A percentile compares a stretch with the other conserved stretches of the same genome.
Conservation (phyloP, 2,329 filamentous ascomycete species). For the Fusarium globosum region DNA sequence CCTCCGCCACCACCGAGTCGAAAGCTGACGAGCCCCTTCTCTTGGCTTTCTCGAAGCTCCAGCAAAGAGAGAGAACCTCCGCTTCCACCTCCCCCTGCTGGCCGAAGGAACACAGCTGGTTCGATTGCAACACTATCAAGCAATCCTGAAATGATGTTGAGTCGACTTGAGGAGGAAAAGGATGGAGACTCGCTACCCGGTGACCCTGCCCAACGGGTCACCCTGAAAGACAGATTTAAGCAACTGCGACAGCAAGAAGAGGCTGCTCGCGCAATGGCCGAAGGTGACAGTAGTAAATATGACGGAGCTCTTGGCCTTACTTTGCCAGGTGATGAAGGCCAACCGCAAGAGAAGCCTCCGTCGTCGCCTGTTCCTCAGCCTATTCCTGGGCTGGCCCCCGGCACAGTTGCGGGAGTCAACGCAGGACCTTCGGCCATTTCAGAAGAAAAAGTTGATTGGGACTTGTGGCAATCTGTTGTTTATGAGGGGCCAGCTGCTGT, state of each 20-base stretch:
- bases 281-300: constrained; percentile 64
- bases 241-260: constrained; percentile 80
- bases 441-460: constrained; percentile 93
- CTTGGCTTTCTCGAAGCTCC: constrained; percentile 81
- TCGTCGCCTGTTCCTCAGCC: constrained; percentile 69
- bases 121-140: constrained; percentile 83
- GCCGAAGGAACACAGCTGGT: constrained; percentile 78
- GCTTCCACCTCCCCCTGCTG: constrained; percentile 66
- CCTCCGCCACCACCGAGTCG: constrained; percentile 59
- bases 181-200: constrained; percentile 61
- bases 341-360: constrained; percentile 48
- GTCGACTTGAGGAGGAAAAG: constrained; percentile 78
- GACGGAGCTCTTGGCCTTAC: constrained; percentile 43
- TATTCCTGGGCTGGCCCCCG: constrained; percentile 79
- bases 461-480: constrained; percentile 95
- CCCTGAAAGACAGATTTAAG: constrained; percentile 83
- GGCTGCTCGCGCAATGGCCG: constrained; percentile 61
- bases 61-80: constrained; percentile 65
- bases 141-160: constrained; percentile 83
- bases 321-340: constrained; percentile 41
- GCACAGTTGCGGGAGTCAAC: constrained; percentile 84
- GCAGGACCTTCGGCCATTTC: constrained; percentile 76
- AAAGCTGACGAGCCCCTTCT: constrained; percentile 89
- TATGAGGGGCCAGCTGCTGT: constrained; percentile 93
- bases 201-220: constrained; percentile 65